phyloP scores from a whole-genome alignment of 2,329 filamentous ascomycete genomes.

The Nannizziopsis barbatae region DNA sequence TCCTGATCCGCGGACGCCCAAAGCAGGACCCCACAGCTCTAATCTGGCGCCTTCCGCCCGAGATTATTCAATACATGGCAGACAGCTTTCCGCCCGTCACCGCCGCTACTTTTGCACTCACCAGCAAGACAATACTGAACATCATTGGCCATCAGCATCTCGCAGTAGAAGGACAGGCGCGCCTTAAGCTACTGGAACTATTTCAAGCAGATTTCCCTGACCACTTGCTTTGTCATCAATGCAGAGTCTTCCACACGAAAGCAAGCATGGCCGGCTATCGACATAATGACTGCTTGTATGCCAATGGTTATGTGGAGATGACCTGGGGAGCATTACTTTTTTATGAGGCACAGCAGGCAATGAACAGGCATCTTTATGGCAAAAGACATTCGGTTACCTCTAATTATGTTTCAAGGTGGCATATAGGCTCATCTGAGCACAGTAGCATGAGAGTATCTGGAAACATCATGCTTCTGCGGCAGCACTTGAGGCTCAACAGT shows the following conservation, averaged over 20 bases:
- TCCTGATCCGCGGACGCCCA: background rate
- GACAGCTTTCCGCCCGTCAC: background rate
- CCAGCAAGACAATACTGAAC: slow-evolving; percentile 3
- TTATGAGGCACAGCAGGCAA: background rate
- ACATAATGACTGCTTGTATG: background rate
- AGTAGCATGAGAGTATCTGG: background rate
- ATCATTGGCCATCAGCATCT: background rate
- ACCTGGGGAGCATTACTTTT: background rate
- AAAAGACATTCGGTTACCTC: background rate
- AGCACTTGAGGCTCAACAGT: background rate
- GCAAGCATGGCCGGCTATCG: background rate
- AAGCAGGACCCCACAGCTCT: slow-evolving; percentile 2
- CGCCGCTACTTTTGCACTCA: slow-evolving; percentile 6
- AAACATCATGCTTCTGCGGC: background rate
- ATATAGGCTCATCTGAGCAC: too few relatives aligned
- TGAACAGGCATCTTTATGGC: slow-evolving; percentile 4
- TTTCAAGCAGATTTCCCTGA: background rate
- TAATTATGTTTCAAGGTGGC: too few relatives aligned
- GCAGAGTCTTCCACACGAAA: background rate
- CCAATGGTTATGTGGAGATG: background rate
- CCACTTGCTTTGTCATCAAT: slow-evolving; percentile 2
- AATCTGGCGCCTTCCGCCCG: slow-evolving; percentile 7
- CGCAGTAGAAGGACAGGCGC: background rate
- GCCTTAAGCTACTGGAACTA: background rate
- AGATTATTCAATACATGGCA: slow-evolving; percentile 5